phyloP scores from a whole-genome alignment of 192 early-diverging fungal species.

The Coemansia sp. region DNA sequence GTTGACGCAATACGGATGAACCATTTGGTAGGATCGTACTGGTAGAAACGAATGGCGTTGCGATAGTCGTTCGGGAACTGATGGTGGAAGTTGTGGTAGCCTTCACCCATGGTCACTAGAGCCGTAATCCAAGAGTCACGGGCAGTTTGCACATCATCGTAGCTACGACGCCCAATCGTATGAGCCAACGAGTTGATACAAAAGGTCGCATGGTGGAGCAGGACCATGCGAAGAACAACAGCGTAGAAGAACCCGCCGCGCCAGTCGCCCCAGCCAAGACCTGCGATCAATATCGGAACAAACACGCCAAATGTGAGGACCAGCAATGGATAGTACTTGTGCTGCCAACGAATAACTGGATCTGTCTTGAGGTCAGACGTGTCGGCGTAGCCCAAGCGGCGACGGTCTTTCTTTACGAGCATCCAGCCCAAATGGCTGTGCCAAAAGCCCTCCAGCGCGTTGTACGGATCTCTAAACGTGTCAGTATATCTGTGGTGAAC shows the following conservation, averaged over 20 bases:
- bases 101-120: slow-evolving; percentile 76
- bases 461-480: slow-evolving; percentile 79
- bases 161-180: slow-evolving; percentile 68
- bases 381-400: slow-evolving; percentile 74
- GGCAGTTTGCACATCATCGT: slow-evolving; percentile 81
- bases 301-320: slow-evolving; percentile 73
- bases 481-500: slow-evolving; percentile 89
- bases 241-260: slow-evolving; percentile 81
- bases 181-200: slow-evolving; percentile 87
- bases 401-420: slow-evolving; percentile 73
- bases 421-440: slow-evolving; percentile 88
- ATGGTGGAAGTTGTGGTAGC: slow-evolving; percentile 88
- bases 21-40: slow-evolving; percentile 91
- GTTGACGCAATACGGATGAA: slow-evolving; percentile 60
- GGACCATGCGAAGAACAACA: slow-evolving; percentile 68
- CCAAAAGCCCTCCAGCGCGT: slow-evolving; percentile 74
- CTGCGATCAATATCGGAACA: slow-evolving; percentile 82
- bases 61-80: slow-evolving; percentile 86
- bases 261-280: slow-evolving; percentile 81
- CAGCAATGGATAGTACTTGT: slow-evolving; percentile 72
- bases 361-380: slow-evolving; percentile 76
- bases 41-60: slow-evolving; percentile 73
- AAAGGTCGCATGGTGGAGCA: slow-evolving; percentile 86
- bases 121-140: slow-evolving; percentile 81
- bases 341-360: slow-evolving; percentile 71